Conservation (phyloP, 73 alveolate genomes). For the Uronychia setigera region DNA sequence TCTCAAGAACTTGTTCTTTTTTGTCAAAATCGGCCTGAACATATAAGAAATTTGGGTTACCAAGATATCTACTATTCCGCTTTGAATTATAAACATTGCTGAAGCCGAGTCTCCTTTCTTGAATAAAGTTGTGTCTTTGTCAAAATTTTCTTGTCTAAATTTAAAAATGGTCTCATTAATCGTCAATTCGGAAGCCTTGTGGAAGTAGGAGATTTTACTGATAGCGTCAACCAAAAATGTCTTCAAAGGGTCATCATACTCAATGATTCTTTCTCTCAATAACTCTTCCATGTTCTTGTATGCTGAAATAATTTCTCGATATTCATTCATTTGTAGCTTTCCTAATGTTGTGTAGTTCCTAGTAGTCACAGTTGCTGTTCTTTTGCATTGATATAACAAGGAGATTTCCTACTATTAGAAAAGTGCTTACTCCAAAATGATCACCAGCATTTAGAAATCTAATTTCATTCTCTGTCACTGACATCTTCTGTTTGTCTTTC, state of each 20-base stretch:
- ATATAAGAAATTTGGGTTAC: background rate
- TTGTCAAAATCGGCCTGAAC: background rate
- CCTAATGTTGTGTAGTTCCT: slow-evolving; percentile 45
- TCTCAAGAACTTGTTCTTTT: slow-evolving; percentile 15
- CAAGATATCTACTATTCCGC: slow-evolving; percentile 44
- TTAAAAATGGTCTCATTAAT: slow-evolving; percentile 44
- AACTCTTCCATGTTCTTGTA: background rate
- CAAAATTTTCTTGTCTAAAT: slow-evolving; percentile 31
- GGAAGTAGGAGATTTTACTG: slow-evolving; percentile 19
- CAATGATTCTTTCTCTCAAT: slow-evolving; percentile 17
- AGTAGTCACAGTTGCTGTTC: slow-evolving; percentile 47
- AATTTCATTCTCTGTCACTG: slow-evolving; percentile 13
- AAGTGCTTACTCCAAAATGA: slow-evolving; percentile 43
- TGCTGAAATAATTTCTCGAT: background rate
- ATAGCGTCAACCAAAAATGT: slow-evolving; percentile 13
- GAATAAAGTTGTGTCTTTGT: slow-evolving; percentile 22
- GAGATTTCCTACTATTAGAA: slow-evolving; percentile 17
- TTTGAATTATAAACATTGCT: slow-evolving; percentile 36
- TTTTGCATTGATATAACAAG: slow-evolving; percentile 22
- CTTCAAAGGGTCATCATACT: slow-evolving; percentile 42
- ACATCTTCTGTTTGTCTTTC: slow-evolving; percentile 11
- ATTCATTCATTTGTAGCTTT: slow-evolving; percentile 6
- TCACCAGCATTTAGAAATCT: slow-evolving; percentile 40
- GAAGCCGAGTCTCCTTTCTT: slow-evolving; percentile 22
- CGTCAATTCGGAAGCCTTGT: slow-evolving; percentile 10